Base-by-base conservation (phyloP, 2,329 filamentous ascomycete genomes). In the Cyphellophora attinorum region DNA sequence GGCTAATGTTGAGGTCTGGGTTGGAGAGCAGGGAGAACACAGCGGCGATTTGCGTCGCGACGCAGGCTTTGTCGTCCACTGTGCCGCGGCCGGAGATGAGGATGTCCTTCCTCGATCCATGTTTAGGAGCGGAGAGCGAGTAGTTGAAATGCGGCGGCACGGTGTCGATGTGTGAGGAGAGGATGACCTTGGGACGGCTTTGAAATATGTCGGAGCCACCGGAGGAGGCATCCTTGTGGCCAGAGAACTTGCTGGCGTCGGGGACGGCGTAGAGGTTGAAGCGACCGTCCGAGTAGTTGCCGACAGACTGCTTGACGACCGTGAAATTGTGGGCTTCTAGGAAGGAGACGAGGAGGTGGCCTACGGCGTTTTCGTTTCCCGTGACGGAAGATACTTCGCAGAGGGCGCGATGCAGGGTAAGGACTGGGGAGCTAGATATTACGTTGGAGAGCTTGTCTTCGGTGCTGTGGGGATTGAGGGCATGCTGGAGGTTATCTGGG, bases 151-250 rank as follows among this genome's bases (percentile, higher is more conserved):
- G 64, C 3, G 64, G 64, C 1, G 64, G 64, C 27, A 74, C 75
- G 3, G 73, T 77, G 50, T 95, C 88, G 49, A 93, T 89, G 55
- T 94, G 86, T 37, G 80, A 86, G 2, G 78, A 78, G 21, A 65
- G 45, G 13, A 65, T 51, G 19, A 65, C 56, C 28, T 56, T 49
- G 3, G 56, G 57, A 45, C 19, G 31, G 27, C 16, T 16, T n/a
- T n/a, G n/a, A n/a, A n/a, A n/a, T n/a, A n/a, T n/a, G n/a, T n/a
- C n/a, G n/a, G n/a, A n/a, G 27, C 25, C 32, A 28, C 11, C 25
- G 11, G 5, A n/a, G 17, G 19, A 19, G 5, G 21, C 18, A 3
- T 12, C 11, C n/a, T 19, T 33, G 25, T 10, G 35, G 53, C n/a
- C 16, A 15, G 21, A 25, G 30, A 45, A 45, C 19, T 42, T 43